Conservation (phyloP, 345 rosid genomes). For the Conringia planisiliqua region DNA sequence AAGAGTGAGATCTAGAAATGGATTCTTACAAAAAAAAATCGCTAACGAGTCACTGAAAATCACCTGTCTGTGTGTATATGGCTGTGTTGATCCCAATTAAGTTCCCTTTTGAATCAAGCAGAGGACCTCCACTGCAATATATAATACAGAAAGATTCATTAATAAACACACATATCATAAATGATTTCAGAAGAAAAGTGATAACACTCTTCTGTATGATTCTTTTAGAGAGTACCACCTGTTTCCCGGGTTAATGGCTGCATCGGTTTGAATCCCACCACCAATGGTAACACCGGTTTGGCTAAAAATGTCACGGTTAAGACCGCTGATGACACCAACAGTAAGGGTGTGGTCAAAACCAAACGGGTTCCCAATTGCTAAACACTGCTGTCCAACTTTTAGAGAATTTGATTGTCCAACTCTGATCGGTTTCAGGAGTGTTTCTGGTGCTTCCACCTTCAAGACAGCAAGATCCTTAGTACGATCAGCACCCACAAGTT, state of each 20-base stretch:
- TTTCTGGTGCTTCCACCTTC: conserved; percentile 85
- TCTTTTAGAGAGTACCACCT: conserved; percentile 58
- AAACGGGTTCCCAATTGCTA: conserved; percentile 96
- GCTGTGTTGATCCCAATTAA: conserved; percentile 93
- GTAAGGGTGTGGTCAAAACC: conserved; percentile 98
- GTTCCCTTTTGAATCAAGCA: conserved; percentile 86
- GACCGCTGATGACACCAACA: conserved; percentile 87
- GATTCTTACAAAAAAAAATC: not conserved
- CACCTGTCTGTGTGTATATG: conserved; percentile 89
- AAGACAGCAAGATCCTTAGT: conserved; percentile 92
- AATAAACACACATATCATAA: not conserved
- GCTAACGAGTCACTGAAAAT: not conserved
- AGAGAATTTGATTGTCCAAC: conserved; percentile 73
- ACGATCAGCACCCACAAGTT: conserved; percentile 87
- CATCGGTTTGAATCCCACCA: conserved; percentile 98
- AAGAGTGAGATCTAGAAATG: not conserved
- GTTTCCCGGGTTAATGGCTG: conserved; percentile 97
- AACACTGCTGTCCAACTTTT: conserved; percentile 90
- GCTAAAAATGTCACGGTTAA: conserved; percentile 88
- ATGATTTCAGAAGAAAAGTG: not conserved
- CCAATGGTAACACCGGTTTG: conserved; percentile 89
- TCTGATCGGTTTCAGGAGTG: conserved; percentile 68
- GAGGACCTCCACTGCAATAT: conserved; percentile 83
- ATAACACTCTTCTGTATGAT: not conserved
- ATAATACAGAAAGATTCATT: conserved; percentile 1